phyloP scores from a whole-genome alignment of 768 basidiomycete species.

The Suillus spraguei region DNA sequence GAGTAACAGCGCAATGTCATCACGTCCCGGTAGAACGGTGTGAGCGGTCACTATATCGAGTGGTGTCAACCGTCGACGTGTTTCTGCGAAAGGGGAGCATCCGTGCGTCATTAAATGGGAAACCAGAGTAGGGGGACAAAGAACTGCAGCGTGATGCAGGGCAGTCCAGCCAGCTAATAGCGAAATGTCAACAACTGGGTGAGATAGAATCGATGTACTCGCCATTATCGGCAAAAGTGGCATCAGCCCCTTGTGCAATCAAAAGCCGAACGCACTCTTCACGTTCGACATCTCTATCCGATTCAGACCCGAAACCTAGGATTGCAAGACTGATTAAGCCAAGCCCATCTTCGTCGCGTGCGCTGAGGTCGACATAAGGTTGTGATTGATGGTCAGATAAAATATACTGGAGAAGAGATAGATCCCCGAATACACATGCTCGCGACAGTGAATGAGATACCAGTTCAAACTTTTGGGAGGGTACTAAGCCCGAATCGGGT shows the following conservation, averaged over 20 bases:
- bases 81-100: constrained; percentile 78
- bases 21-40: constrained; percentile 76
- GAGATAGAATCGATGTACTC: constrained; percentile 23
- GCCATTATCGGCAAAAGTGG: constrained; percentile 65
- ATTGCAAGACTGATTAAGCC: constrained; percentile 77
- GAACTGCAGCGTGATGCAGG: constrained; percentile 87
- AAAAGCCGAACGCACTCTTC: constrained; percentile 88
- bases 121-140: constrained; percentile 88
- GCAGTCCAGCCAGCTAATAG: constrained; percentile 90
- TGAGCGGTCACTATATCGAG: constrained; percentile 90
- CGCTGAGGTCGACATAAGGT: constrained; percentile 62
- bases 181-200: constrained; percentile 12
- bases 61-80: constrained; percentile 79
- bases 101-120: constrained; percentile 93
- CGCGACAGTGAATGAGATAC: constrained; percentile 75
- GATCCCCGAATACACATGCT: constrained; percentile 78
- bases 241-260: constrained; percentile 75
- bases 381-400: constrained; percentile 70
- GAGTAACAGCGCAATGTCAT: constrained; percentile 84
- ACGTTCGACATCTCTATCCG: constrained; percentile 83
- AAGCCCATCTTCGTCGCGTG: constrained; percentile 85
- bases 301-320: constrained; percentile 80
- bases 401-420: constrained; percentile 70
- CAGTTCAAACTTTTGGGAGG: constrained; percentile 68
- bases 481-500: constrained; percentile 65